Conservation (phyloP, 169 alveolate species). For the Theileria annulata region DNA sequence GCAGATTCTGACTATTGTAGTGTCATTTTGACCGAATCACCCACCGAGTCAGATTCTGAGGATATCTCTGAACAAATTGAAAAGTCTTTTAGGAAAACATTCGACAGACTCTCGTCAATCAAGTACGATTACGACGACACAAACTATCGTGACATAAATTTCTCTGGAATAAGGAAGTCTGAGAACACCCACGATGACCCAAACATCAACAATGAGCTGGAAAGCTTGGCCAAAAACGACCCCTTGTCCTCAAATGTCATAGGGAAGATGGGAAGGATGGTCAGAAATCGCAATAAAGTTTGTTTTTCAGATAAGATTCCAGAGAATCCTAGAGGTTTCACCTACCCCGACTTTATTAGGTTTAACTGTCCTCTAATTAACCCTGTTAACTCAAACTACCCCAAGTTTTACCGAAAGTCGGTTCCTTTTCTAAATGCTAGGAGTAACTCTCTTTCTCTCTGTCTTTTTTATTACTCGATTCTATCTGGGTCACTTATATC, state of each 20-base stretch:
- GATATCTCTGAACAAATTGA: background rate
- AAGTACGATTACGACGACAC: background rate
- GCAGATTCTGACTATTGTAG: constrained; percentile 8
- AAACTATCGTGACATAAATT: background rate
- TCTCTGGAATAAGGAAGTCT: background rate
- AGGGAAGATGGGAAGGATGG: constrained; percentile 14
- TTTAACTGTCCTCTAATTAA: constrained; percentile 34
- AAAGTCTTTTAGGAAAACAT: constrained; percentile 1
- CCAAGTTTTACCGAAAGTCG: constrained; percentile 34
- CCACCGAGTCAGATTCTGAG: background rate
- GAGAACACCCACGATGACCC: background rate
- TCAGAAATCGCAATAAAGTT: background rate
- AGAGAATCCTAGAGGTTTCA: background rate
- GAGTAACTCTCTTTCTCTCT: constrained; percentile 52
- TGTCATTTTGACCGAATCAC: background rate
- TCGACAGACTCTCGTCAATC: background rate
- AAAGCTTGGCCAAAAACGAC: background rate
- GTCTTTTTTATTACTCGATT: constrained; percentile 33
- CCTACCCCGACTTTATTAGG: constrained; percentile 27
- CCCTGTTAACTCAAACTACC: constrained; percentile 38
- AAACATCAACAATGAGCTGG: background rate
- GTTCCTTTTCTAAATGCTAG: constrained; percentile 59
- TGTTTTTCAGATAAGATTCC: background rate
- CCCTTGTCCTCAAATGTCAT: background rate
- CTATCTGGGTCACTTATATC: constrained; percentile 34